phyloP scores from a whole-genome alignment of 768 basidiomycete genomes.

The Suillus tomentosus region DNA sequence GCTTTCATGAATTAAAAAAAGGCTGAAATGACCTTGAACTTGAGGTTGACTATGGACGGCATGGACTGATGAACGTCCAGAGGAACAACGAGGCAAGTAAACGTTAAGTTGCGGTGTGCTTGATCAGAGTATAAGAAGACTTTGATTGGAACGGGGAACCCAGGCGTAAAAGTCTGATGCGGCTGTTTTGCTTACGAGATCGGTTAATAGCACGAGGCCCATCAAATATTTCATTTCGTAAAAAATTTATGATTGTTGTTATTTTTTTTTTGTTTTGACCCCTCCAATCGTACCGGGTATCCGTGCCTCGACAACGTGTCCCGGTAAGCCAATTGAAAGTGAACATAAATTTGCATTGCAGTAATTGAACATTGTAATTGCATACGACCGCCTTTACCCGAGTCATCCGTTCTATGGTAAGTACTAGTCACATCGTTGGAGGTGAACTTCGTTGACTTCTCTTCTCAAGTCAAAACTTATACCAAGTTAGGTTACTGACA shows the following conservation, averaged over 20 bases:
- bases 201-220: not conserved
- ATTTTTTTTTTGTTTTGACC: not conserved
- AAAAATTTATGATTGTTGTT: not conserved
- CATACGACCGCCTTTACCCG: slow-evolving; percentile 1
- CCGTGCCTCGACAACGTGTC: slow-evolving; percentile 5
- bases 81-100: slow-evolving; percentile 8
- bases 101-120: not conserved
- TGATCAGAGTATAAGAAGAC: slow-evolving; percentile 9
- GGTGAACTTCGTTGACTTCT: not conserved
- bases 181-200: slow-evolving; percentile 4
- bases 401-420: not conserved
- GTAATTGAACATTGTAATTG: not conserved
- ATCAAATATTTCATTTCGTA: slow-evolving; percentile 6
- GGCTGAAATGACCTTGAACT: slow-evolving; percentile 65
- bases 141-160: slow-evolving; percentile 4
- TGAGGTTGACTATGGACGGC: slow-evolving; percentile 85
- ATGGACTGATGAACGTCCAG: slow-evolving; percentile 36
- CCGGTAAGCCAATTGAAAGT: not conserved
- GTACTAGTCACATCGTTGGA: not conserved
- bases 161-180: slow-evolving; percentile 6
- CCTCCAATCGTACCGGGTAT: not conserved
- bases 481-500: not conserved
- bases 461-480: slow-evolving; percentile 1
- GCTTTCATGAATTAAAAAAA: slow-evolving; percentile 8
- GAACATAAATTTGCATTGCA: not conserved